These are phyloP conservation scores for Neurospora sp. DNA, from an alignment of 495 filamentous ascomycete genomes.

Conservation along the genomic window DNA sequence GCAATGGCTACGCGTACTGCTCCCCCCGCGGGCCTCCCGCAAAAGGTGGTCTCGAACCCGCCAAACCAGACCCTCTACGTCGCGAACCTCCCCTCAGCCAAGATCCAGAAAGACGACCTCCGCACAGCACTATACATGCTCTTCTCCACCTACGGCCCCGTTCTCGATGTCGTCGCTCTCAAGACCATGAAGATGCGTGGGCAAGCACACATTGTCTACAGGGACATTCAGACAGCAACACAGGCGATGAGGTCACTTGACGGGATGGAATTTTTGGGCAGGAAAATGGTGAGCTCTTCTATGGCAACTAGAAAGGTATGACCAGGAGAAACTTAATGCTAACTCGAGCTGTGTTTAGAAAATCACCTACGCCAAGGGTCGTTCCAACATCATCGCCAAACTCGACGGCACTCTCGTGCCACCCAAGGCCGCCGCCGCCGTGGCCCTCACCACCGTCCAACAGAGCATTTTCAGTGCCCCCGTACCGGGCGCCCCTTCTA, in stretches of 20 bases:
- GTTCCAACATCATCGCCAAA: conserved; percentile 77
- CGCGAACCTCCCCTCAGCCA: conserved; percentile 69
- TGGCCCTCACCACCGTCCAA: conserved; percentile 62
- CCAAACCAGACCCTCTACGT: conserved; percentile 62
- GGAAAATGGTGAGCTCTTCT: conserved; percentile 58
- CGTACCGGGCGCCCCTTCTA: conserved; percentile 34
- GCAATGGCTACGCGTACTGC: conserved; percentile 25
- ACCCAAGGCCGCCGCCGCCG: conserved; percentile 42
- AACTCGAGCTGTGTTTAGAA: conserved; percentile 41
- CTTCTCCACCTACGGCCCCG: conserved; percentile 86
- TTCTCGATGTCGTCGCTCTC: conserved; percentile 87
- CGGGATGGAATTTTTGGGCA: conserved; percentile 79
- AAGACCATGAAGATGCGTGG: conserved; percentile 87
- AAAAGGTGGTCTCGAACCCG: conserved; percentile 33
- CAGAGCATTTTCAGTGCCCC: conserved; percentile 73
- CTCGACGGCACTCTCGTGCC: conserved; percentile 80
- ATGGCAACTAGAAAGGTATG: not conserved
- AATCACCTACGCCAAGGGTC: conserved; percentile 80
- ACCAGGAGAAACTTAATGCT: conserved; percentile 4
- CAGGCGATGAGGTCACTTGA: conserved; percentile 84
- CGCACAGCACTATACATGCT: conserved; percentile 79
- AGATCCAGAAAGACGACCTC: conserved; percentile 77
- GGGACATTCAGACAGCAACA: conserved; percentile 76
- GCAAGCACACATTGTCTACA: conserved; percentile 87
- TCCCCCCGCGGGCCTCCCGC: conserved; percentile 24